phyloP scores from a whole-genome alignment of 2,329 filamentous ascomycete species.

The Botrytis squamosa region DNA sequence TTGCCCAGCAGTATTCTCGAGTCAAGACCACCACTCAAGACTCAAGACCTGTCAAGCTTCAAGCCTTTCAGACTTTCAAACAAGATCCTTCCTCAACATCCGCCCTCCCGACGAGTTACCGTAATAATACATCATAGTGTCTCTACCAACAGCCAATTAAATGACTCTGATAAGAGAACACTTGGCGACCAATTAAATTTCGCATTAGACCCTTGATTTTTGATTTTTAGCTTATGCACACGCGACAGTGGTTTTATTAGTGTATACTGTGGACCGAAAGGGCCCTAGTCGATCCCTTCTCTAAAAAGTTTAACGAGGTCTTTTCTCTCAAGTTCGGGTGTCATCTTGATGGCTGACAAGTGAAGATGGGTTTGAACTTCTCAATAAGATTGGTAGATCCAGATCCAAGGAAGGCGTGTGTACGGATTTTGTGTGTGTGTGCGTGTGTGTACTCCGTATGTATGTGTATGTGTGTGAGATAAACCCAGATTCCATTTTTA shows the following conservation, averaged over 20 bases:
- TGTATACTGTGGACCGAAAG: neutral
- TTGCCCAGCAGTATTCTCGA: neutral
- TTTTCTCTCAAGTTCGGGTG: neutral
- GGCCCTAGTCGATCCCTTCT: constrained; percentile 7
- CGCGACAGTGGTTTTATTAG: constrained; percentile 10
- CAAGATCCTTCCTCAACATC: neutral
- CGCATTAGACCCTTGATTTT: neutral
- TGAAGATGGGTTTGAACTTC: neutral
- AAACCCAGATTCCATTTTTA: neutral
- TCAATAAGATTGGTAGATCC: constrained; percentile 6
- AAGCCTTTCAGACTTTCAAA: neutral
- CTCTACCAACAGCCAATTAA: neutral
- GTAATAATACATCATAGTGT: constrained; percentile 1
- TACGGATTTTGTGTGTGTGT: neutral
- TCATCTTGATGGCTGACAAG: neutral
- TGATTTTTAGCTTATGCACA: neutral
- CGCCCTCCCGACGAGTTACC: neutral
- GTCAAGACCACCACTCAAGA: neutral
- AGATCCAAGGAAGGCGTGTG: neutral
- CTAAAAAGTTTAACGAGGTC: neutral
- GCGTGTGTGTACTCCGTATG: neutral
- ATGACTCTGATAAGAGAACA: neutral
- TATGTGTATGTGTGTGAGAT: neutral
- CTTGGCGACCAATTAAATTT: neutral
- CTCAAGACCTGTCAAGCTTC: neutral